These are phyloP conservation scores for Thymus mandschuricus DNA, from an alignment of 257 asterid species.

Conservation along the genomic window DNA sequence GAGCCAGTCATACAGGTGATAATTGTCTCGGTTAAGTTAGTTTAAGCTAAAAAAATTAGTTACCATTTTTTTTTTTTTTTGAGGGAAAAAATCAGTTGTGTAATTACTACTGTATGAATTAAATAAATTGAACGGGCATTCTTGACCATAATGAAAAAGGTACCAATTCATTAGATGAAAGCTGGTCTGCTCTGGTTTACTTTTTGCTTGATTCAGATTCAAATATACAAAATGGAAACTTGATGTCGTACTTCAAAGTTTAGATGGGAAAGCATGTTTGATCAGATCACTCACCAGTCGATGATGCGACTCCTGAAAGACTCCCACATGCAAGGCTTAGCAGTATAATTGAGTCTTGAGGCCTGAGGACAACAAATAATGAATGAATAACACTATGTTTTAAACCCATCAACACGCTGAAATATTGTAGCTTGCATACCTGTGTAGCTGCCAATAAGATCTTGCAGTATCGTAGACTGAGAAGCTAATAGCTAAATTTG, in stretches of 20 bases:
- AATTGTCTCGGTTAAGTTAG: background rate
- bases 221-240: background rate
- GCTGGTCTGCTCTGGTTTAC: background rate
- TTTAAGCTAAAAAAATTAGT: background rate
- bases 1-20: background rate
- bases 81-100: background rate
- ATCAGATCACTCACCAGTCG: slow-evolving; percentile 63
- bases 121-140: background rate
- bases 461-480: slow-evolving; percentile 78
- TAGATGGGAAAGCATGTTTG: slow-evolving; percentile 16
- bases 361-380: slow-evolving; percentile 49
- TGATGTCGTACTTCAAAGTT: slow-evolving; percentile 2
- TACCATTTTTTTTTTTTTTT: background rate
- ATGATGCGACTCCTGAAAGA: slow-evolving; percentile 82
- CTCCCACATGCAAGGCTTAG: slow-evolving; percentile 90
- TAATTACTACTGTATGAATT: background rate
- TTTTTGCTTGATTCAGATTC: background rate
- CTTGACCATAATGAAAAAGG: background rate
- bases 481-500: slow-evolving; percentile 83
- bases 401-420: slow-evolving; percentile 22
- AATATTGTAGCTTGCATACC: slow-evolving; percentile 46
- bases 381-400: slow-evolving; percentile 8
- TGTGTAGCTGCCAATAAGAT: slow-evolving; percentile 64
- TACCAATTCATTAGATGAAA: background rate
- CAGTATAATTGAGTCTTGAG: slow-evolving; percentile 65